Evolutionary conservation across 495 filamentous ascomycete genomes (phyloP), one percentile per base, ranked within the genome.

Genomic region (Penicillium samsonianum): DNA sequence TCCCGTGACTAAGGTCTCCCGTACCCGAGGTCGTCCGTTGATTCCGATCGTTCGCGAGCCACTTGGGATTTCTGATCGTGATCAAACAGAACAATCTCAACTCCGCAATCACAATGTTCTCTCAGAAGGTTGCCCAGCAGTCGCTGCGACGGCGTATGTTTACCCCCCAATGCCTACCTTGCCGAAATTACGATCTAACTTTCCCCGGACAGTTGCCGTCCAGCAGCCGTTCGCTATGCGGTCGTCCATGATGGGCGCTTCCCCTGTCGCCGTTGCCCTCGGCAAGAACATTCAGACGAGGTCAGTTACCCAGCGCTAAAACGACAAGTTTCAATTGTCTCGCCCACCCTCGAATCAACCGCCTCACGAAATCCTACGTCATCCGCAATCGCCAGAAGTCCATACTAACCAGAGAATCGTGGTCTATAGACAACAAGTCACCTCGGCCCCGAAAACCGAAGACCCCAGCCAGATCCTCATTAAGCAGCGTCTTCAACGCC

Each of bases 401-500:
- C 30, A 51, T 48, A 54, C 56, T 68, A 62, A 66, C 63, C 35
- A 23, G 10, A 16, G 4, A 43, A 22, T 52, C 33, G 11, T 50
- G 41, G 20, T 61, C 56, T 56, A 51, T 58, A 76, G 67, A 64
- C 64, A 81, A 64, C 64, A 81, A 64, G 73, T 84, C 38, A 89
- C 88, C 30, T 70, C 85, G 53, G 80, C 82, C 60, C 65, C 88
- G 55, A 79, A 79, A 56, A 69, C 79, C 49, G 64, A 74, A 59
- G 87, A 90, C 62, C 82, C 77, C 52, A 73, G 81, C 70, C 66
- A 84, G 61, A 86, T 97, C 78, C 92, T 98, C 71, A 84, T 81
- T 60, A 76, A 84, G 60, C 94, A 99, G 75, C 94, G 94, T 63
- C 85, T 87, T 55, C 68, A 78, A 65, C 95, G 94, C 46, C 94